Evolutionary conservation across 768 basidiomycete species (phyloP), one percentile per base, ranked within the genome.

Genomic region (Rhodosporidiobolus odoratus): DNA sequence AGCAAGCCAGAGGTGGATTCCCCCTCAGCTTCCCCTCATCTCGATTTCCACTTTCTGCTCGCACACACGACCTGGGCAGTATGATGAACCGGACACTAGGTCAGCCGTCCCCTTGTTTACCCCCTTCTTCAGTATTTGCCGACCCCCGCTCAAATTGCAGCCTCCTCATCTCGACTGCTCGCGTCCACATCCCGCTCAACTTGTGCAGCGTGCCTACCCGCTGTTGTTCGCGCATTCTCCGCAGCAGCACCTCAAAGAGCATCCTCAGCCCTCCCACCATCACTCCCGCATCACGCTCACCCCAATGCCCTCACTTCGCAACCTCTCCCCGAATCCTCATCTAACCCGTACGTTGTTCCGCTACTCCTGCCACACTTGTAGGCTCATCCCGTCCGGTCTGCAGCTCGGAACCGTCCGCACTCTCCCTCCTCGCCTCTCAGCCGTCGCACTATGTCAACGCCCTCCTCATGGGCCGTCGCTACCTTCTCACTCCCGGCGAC

Each of bases 381-480:
- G 6, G 37, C 27, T 32, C 32, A 15, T 19, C 27, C 21, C 21
- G 21, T 1, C 34, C 1, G 13, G 4, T 17, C 15, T 3, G 40
- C 65, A 74, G 73, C 13, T 60, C 56, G 34, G 61, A 66, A 19
- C 56, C 59, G 3, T 71, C 73, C 6, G 92, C 92, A 9, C 83
- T 96, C 77, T 82, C 86, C 52, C 84, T 92, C 78, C 89, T 97
- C 69, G 88, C 88, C 78, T 89, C 92, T 1, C 93, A 97, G 75
- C 91, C 95, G 9, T 88, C 89, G 0, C 89, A 91, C 81, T 99
- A 98, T 82, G 84, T 95, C 79, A 84, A 94, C 78, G 93, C 93
- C 69, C 86, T 89, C 30, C 84, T 99, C 62, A 89, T 89, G 66
- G 89, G 92, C 76, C 85, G 86, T 78, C 89, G 89, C 80, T 92